Conservation (phyloP, 805 yeast genomes). For the Dipodascus geniculatus region DNA sequence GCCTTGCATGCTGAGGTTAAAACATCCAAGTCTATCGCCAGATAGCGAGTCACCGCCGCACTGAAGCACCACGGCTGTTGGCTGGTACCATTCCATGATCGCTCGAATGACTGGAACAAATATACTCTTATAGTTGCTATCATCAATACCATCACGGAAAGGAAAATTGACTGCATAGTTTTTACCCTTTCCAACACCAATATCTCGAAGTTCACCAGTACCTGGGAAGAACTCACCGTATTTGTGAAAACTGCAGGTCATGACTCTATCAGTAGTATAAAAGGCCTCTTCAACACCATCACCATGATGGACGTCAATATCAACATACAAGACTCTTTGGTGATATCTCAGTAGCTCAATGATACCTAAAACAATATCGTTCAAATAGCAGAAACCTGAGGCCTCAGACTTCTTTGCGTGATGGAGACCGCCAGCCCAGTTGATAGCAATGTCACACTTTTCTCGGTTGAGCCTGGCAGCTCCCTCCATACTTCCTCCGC, state of each 20-base stretch:
- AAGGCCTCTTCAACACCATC: constrained; percentile 98
- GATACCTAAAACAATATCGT: constrained; percentile 86
- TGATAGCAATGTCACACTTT: constrained; percentile 86
- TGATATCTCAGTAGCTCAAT: constrained; percentile 76
- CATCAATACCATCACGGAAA: constrained; percentile 89
- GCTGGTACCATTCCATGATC: constrained; percentile 83
- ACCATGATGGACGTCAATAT: constrained; percentile 93
- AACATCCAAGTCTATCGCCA: constrained; percentile 87
- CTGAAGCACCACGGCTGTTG: constrained; percentile 88
- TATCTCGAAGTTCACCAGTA: constrained; percentile 85
- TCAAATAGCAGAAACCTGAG: constrained; percentile 88
- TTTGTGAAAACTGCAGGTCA: constrained; percentile 94
- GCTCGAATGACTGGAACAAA: constrained; percentile 56
- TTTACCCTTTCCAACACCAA: constrained; percentile 81
- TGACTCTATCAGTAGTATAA: constrained; percentile 86
- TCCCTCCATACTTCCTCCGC: constrained; percentile 86
- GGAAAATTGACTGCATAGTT: constrained; percentile 88
- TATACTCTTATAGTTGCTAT: constrained; percentile 79
- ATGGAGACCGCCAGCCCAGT: constrained; percentile 94
- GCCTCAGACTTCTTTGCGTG: constrained; percentile 95
- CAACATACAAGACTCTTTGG: constrained; percentile 86
- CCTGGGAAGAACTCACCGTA: constrained; percentile 97
- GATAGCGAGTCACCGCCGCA: constrained; percentile 97
- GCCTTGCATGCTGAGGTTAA: constrained; percentile 81
- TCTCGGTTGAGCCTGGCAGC: constrained; percentile 76